Evolutionary conservation across 257 asterid genomes (phyloP), one percentile per base, ranked within the genome.

Genomic region (Sherardia arvensis): DNA sequence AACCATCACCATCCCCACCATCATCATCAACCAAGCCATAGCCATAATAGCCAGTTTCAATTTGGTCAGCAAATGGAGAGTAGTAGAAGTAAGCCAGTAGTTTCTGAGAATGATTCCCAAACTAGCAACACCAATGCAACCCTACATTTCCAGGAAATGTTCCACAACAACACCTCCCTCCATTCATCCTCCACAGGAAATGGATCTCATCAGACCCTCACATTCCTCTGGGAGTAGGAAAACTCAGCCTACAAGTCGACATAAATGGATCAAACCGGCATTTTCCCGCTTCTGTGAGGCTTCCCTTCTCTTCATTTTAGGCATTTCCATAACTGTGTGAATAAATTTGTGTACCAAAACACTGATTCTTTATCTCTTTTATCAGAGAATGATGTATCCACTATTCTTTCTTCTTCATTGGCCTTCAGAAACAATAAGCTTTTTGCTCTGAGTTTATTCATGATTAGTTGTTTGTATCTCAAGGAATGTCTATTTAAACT

Each of bases 191-290:
- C 83, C 0, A 40, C 82, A 0, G 70, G 76, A 40, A 86, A 80
- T 51, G 86, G 80, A 30, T 63, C 91, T 69, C 96, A 87, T 69
- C 96, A 86, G 75, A 85, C 90, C 9, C 85, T 83, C 57, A 74
- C 96, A 1, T 91, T 88, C 79, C 86, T 79, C 78, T 86, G 96
- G 96, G 91, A 81, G 83, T 89, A 83, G 78, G 51, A 43, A 43
- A 12, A 43, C 0, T 32, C 7, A 32, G 34, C 7, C 34, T 36
- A 36, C 45, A 8, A 15, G 49, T 8, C 49, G n/a, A 1, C 18
- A 5, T 15, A 40, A 40, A 40, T 15, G 49, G 49, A 43, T 15
- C 21, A 43, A 43, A 43, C 51, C 21, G 20, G 20, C 51, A 43
- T 43, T 40, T 40, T 40, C 48, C 48, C 48, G 2, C 11, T 4